Evolutionary conservation across 2,329 filamentous ascomycete genomes (phyloP), one percentile per base, ranked within the genome.

Genomic region (Diaporthe sp.): DNA sequence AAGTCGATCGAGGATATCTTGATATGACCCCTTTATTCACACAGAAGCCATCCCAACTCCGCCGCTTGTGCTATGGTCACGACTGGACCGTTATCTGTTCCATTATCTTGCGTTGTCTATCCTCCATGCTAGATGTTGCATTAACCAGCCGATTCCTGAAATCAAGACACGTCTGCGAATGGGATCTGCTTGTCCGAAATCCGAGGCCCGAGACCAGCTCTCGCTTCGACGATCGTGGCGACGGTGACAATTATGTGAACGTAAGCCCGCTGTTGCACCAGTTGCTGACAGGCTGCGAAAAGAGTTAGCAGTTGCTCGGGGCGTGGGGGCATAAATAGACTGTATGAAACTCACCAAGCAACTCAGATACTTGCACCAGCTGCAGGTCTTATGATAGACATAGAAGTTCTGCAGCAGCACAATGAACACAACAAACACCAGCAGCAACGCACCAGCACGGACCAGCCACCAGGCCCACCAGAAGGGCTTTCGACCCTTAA

Each of bases 401-500:
- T 98, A 98, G 82, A 99, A 99, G 85, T 98, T 97, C 82, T 95
- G 92, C 75, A 98, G 83, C 71, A 99, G 87, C 58, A 98, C 85
- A 76, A 98, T 94, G 82, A 98, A 98, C 1, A 93, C 93, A 54
- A 97, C 89, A 47, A 98, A 87, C 45, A 96, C 93, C n/a, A 92
- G 89, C 10, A 98, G 89, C 69, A 99, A 86, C 33, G 93, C 92
- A 0, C 89, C 95, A 1, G 90, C 94, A 25, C 97, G 91, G 38
- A 98, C 89, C 30, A 98, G 84, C 96, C 96, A 98, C 97, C 97
- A 99, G 8, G 87, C 93, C 97, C 97, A 99, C 97, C 97, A 99
- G 10, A 98, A 88, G 30, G 94, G 93, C 82, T 97, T 98, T 25
- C 97, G 90, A 28, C 95, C 95, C 82, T 96, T 96, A 86, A 98